Evolutionary conservation across 2,329 filamentous ascomycete species (phyloP), one percentile per base, ranked within the genome.

Genomic region (Scorias spongiosa): DNA sequence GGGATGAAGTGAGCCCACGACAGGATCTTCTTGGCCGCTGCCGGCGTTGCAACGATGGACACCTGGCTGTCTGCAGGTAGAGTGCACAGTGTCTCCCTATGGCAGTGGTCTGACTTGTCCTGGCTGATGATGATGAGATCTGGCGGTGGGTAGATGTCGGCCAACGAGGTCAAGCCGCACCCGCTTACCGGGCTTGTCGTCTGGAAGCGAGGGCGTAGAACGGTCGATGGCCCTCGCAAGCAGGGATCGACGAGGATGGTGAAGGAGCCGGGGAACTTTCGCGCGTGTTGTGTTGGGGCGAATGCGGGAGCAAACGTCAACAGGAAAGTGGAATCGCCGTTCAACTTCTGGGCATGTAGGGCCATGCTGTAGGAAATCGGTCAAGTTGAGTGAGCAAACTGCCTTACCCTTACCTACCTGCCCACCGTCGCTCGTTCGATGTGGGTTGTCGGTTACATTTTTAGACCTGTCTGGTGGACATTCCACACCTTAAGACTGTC

Each of bases 211-310:
- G 73, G 66, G 53, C 76, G 75, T 52, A 75, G 68, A 48, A 80
- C 72, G 43, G 72, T 74, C 10, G 76, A 76, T 3, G 72, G 64
- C 0, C 78, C 77, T 10, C 68, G 66, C 29, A 84, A 68, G 77
- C 80, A 85, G 2, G 83, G 82, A 57, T 88, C 81, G 42, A 86
- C 62, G 36, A 87, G 69, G 43, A 87, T 72, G 12, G 73, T 77
- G 59, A 81, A 85, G 3, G 72, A 69, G 42, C 66, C 66, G 10
- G 68, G 66, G 28, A 64, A 63, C 38, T 59, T 54, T 45, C 54
- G 57, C 41, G 57, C 63, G 45, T 61, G 60, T 15, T 60, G 51
- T 38, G 60, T 51, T 44, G 67, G 58, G 40, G 67, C 62, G n/a
- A 66, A 62, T 26, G 71, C 62, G 29, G 75, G 74, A 44, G 72